Evolutionary conservation across 805 yeast genomes (phyloP), one percentile per base, ranked within the genome.

Genomic region (Ascoidea rubescens): DNA sequence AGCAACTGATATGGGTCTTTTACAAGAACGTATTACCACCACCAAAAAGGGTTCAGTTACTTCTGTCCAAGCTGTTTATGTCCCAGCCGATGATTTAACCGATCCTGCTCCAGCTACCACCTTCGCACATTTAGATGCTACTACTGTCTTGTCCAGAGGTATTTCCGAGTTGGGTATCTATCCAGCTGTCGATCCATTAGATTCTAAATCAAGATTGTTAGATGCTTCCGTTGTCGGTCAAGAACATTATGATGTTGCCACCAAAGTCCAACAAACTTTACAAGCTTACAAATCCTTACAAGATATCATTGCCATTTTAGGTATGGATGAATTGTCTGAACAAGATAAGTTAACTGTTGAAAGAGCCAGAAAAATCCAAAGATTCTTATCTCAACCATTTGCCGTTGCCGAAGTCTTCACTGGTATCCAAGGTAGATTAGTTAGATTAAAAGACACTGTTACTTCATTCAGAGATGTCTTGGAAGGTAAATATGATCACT

Each of bases 91-190:
- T 87, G 99, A 91, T 80, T 88, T 91, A 83, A 91, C 99, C 61
- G 99, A 91, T 80, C 99, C 99, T 75, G 99, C 99, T 69, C 99
- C 97, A 71, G 99, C 99, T 66, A 91, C 99, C 71, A 91, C 99
- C 66, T 91, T 91, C 74, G 99, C 99, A 69, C 99, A 91, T 75
- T 90, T 91, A 84, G 99, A 91, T 73, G 99, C 99, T 71, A 91
- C 99, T 72, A 91, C 99, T 69, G 99, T 93, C 75, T 87, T 93
- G 82, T 90, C 98, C 66, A 89, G 99, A 83, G 90, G 96, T 82
- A 93, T 93, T 71, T 93, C 99, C 58, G 99, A 93, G 81, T 82
- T 93, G 75, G 98, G 98, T 90, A 93, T 93, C 74, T 93, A 93
- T 89, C 99, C 99, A 72, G 99, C 99, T 71, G 99, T 93, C 81